A percentile compares a stretch with the other conserved stretches of the same genome.
phyloP scores from a whole-genome alignment of 2,329 filamentous ascomycete genomes.

The Claviceps arundinis region DNA sequence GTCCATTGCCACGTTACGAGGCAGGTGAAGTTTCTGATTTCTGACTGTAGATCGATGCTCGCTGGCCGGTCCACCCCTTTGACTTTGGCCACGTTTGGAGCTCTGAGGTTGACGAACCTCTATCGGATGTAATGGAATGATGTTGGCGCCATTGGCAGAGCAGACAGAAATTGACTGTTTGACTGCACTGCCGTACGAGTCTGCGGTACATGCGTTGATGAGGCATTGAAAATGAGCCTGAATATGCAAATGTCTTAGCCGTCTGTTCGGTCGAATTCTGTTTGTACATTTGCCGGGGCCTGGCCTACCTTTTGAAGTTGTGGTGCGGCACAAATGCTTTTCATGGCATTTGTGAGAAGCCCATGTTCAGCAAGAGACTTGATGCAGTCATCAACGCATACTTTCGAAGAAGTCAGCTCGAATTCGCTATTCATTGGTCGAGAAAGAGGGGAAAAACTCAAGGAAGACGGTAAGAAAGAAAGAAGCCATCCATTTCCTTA shows the following conservation, averaged over 20 bases:
- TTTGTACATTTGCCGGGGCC: not conserved
- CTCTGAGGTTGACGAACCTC: constrained; percentile 9
- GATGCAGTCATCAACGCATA: constrained; percentile 11
- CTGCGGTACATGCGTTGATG: constrained; percentile 13
- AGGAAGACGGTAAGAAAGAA: not conserved
- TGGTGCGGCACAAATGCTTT: constrained; percentile 8
- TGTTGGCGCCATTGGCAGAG: constrained; percentile 13
- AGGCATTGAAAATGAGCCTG: constrained; percentile 21
- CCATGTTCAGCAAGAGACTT: constrained; percentile 9
- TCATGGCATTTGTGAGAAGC: constrained; percentile 6
- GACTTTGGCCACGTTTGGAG: constrained; percentile 3
- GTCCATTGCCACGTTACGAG: constrained; percentile 12
- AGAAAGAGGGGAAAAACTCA: not conserved
- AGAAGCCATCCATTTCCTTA: not conserved
- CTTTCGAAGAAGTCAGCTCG: constrained; percentile 4
- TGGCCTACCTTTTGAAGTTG: constrained; percentile 5
- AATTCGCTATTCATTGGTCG: not conserved
- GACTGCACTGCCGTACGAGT: constrained; percentile 19
- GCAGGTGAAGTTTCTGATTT: constrained; percentile 8
- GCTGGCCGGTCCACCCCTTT: constrained; percentile 2
- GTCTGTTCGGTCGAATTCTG: not conserved
- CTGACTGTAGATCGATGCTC: not conserved
- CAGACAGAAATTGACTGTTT: constrained; percentile 15
- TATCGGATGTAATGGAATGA: constrained; percentile 18
- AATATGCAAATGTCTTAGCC: constrained; percentile 4